These are phyloP conservation scores for Botrytis deweyae DNA, from an alignment of 2,329 filamentous ascomycete species.

Conservation along the genomic window DNA sequence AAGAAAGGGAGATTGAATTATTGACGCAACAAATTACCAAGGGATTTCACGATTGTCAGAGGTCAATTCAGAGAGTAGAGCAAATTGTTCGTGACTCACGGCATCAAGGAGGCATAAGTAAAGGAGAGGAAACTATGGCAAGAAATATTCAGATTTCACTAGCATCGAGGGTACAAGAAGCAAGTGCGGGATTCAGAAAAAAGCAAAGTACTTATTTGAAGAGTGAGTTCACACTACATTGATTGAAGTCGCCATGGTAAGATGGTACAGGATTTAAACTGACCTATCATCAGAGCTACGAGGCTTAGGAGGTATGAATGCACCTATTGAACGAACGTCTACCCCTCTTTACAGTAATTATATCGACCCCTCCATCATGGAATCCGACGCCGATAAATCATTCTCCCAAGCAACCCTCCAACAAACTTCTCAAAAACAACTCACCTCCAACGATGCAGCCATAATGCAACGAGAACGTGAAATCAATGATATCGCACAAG, in stretches of 20 bases:
- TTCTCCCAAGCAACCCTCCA: conserved; percentile 89
- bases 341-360: conserved; percentile 58
- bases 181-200: conserved; percentile 89
- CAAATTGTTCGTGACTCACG: conserved; percentile 80
- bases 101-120: conserved; percentile 68
- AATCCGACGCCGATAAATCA: conserved; percentile 89
- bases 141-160: conserved; percentile 92
- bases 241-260: background rate
- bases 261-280: conserved; percentile 17
- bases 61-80: conserved; percentile 83
- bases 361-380: conserved; percentile 82
- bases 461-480: conserved; percentile 93
- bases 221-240: conserved; percentile 55
- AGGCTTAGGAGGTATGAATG: conserved; percentile 63
- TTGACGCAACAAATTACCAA: conserved; percentile 89
- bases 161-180: conserved; percentile 84
- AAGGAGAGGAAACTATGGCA: conserved; percentile 91
- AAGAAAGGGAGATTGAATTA: conserved; percentile 86
- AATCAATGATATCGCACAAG: conserved; percentile 96
- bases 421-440: conserved; percentile 63
- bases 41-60: conserved; percentile 86
- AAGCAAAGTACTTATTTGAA: conserved; percentile 96
- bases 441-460: conserved; percentile 74
- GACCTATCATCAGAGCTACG: conserved; percentile 60
- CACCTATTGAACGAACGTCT: conserved; percentile 53